These are phyloP conservation scores for Acidiella bohemica DNA, from an alignment of 495 filamentous ascomycete genomes.

Conservation along the genomic window DNA sequence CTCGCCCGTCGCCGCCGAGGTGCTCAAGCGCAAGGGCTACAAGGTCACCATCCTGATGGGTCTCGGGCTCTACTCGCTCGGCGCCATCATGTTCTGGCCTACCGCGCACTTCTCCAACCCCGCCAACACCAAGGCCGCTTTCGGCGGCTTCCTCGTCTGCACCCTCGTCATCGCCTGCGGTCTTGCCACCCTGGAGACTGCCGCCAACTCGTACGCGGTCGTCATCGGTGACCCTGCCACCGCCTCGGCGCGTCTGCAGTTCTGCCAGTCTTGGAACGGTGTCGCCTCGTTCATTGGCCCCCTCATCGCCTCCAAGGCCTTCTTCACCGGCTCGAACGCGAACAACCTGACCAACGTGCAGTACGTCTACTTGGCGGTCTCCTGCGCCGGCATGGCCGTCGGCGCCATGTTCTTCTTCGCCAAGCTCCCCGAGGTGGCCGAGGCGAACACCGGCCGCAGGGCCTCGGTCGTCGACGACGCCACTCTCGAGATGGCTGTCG, in stretches of 20 bases:
- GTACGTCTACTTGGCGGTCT: conserved; percentile 22
- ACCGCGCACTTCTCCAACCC: conserved; percentile 14
- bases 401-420: conserved; percentile 23
- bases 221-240: conserved; percentile 20
- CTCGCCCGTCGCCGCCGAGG: conserved; percentile 20
- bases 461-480: conserved; percentile 5
- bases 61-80: conserved; percentile 23
- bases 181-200: conserved; percentile 21
- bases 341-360: conserved; percentile 20
- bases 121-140: conserved; percentile 11
- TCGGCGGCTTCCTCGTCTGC: conserved; percentile 20
- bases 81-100: conserved; percentile 21
- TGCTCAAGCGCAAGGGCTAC: conserved; percentile 28
- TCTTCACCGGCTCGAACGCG: conserved; percentile 31
- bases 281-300: conserved; percentile 20
- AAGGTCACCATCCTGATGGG: conserved; percentile 27
- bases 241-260: conserved; percentile 19
- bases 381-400: conserved; percentile 15
- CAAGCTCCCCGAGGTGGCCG: conserved; percentile 19
- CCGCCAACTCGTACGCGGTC: conserved; percentile 33
- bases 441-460: conserved; percentile 7
- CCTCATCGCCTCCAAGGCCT: conserved; percentile 21
- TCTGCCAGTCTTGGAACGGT: conserved; percentile 20
- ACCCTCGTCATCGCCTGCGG: conserved; percentile 21
- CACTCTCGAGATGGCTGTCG: conserved; percentile 13